Base-by-base conservation (phyloP, 345 rosid genomes). In the Adansonia digitata region DNA sequence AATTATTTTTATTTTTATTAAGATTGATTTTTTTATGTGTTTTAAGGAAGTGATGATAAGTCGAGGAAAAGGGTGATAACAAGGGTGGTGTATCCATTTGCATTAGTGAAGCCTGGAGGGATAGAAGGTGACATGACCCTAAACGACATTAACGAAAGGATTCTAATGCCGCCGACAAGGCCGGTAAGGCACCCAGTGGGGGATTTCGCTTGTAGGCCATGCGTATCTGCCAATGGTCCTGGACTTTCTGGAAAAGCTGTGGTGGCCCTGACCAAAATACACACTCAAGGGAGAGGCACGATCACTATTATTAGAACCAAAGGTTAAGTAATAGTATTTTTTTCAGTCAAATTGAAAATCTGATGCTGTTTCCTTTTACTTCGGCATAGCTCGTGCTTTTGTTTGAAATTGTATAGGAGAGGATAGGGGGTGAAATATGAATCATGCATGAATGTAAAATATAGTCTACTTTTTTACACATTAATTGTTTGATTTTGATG, bases 101-200 rank as follows among this genome's bases (percentile, higher is more conserved):
- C 98, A 59, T 37, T 95, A 81, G 98, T 95, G 81, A 95, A 95
- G 74, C 99, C 99, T 18, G 98, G 99, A 71, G 98, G 96, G 29
- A 42, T 42, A 0, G 98, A 93, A 77, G 93, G 97, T 0, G 97
- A 90, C 69, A 77, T 90, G 81, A 95, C 97, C 8, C 69, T 95
- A 63, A 86, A 88, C 71, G 98, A 95, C 77, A 93, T 95, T 55
- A 95, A 95, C 20, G 83, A 87, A 83, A 91, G 90, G 82, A 87
- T 93, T 40, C 64, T 89, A 61, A 95, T 89, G 98, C 85, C 94
- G 11, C 97, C 98, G 15, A 85, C 92, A 9, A 75, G 96, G 69
- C 97, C 99, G 0, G 90, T 95, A 56, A 86, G 93, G 69, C 99
- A 95, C 67, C 99, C 99, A 0, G 98, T 95, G 1, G 99, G 98